phyloP scores from a whole-genome alignment of 129 eudicot genomes.

The Flaveria robusta region DNA sequence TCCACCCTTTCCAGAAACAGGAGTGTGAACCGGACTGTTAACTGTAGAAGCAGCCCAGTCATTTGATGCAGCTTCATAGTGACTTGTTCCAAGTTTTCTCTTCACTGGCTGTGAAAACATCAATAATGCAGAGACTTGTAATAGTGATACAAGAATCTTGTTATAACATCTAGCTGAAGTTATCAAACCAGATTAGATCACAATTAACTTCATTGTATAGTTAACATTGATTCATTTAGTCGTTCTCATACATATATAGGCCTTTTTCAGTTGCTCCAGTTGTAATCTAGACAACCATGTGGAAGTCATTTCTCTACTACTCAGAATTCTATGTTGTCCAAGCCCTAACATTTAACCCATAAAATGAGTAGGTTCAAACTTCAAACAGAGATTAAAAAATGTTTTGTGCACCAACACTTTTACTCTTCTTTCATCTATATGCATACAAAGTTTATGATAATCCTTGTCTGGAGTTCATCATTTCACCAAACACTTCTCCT shows the following conservation, averaged over 20 bases:
- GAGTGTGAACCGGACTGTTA: constrained; percentile 76
- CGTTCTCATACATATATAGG: not conserved
- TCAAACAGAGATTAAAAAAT: not conserved
- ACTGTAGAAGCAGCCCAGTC: constrained; percentile 52
- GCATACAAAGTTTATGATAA: not conserved
- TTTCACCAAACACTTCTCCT: constrained; percentile 7
- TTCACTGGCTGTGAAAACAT: constrained; percentile 63
- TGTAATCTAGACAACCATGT: constrained; percentile 19
- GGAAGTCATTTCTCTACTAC: not conserved
- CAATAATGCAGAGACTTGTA: constrained; percentile 11
- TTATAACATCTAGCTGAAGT: constrained; percentile 14
- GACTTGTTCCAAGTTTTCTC: constrained; percentile 60
- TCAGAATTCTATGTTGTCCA: not conserved
- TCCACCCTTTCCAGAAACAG: constrained; percentile 79
- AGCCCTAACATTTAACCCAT: not conserved
- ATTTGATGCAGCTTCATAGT: constrained; percentile 55
- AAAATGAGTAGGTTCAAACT: not conserved
- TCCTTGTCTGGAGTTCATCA: not conserved
- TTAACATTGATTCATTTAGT: not conserved
- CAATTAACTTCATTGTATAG: not conserved
- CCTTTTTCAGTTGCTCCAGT: not conserved
- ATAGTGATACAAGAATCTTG: not conserved
- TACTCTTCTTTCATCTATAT: not conserved
- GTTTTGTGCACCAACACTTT: not conserved
- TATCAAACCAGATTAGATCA: not conserved